Evolutionary conservation across 495 filamentous ascomycete species (phyloP).

Genomic region (Usnea hakonensis): DNA sequence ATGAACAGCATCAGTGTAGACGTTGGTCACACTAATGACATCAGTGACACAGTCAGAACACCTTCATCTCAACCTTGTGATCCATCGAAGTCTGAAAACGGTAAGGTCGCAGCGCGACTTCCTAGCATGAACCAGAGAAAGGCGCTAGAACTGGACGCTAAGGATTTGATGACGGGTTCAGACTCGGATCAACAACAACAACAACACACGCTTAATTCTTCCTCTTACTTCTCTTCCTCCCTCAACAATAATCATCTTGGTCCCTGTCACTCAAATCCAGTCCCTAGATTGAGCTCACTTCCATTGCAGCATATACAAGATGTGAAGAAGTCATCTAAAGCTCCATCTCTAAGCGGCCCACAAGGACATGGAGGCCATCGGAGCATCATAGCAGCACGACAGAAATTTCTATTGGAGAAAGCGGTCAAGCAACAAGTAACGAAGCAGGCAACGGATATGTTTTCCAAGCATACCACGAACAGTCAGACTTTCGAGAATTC

Average conservation of each 20-base stretch:
- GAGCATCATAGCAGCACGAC: not conserved
- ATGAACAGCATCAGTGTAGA: not conserved
- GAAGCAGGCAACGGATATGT: not conserved
- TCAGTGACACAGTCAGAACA: not conserved
- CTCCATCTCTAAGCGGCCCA: not conserved
- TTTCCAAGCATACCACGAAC: not conserved
- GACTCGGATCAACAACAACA: constrained; percentile 8
- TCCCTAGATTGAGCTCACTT: not conserved
- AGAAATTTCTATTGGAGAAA: not conserved
- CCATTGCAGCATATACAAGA: not conserved
- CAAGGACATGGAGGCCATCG: not conserved
- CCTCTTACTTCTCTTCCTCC: not conserved
- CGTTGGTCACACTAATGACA: not conserved
- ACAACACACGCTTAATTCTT: not conserved
- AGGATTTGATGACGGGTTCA: not conserved
- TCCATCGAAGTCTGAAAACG: not conserved
- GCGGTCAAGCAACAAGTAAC: not conserved
- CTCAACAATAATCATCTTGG: not conserved
- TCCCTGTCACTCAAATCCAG: too few relatives aligned
- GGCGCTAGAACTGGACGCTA: constrained; percentile 5
- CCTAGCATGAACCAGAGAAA: not conserved
- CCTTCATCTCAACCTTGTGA: not conserved
- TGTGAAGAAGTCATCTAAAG: not conserved
- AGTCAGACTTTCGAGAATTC: not conserved
- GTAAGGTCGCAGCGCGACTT: not conserved